A percentile compares a stretch with the other conserved stretches of the same genome.
Evolutionary conservation across 306 rosid genomes (phyloP).

Genomic region (Carpinus viminea): DNA sequence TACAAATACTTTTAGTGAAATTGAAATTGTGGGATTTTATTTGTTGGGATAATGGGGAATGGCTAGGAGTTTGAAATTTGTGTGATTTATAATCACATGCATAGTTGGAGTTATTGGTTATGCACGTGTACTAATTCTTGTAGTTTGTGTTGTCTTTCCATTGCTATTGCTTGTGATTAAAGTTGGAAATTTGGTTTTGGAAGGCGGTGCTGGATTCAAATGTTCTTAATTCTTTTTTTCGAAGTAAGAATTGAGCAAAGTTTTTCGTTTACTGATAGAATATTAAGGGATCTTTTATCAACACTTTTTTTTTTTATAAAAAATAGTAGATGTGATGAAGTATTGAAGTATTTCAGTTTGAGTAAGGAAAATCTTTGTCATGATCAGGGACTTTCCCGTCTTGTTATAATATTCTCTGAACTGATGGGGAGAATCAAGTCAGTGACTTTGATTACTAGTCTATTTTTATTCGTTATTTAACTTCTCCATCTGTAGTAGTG

Average conservation of each 20-base stretch:
- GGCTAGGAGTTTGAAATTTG: neutral
- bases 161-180: neutral
- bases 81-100: neutral
- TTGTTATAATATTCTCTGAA: neutral
- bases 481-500: neutral
- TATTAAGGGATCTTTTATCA: neutral
- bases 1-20: neutral
- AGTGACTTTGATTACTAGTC: neutral
- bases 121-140: neutral
- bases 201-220: neutral
- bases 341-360: neutral
- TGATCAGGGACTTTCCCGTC: neutral
- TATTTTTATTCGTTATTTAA: neutral
- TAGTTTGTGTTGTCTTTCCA: neutral
- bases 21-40: neutral
- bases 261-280: neutral
- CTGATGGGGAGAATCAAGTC: neutral
- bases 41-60: neutral
- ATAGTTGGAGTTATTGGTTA: neutral
- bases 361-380: neutral
- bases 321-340: neutral
- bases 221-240: neutral
- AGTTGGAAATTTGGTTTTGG: neutral
- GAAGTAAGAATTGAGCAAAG: neutral
- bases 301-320: neutral